Base-by-base conservation (phyloP, 1,284 basidiomycete genomes). In the Marasmius fiardii region DNA sequence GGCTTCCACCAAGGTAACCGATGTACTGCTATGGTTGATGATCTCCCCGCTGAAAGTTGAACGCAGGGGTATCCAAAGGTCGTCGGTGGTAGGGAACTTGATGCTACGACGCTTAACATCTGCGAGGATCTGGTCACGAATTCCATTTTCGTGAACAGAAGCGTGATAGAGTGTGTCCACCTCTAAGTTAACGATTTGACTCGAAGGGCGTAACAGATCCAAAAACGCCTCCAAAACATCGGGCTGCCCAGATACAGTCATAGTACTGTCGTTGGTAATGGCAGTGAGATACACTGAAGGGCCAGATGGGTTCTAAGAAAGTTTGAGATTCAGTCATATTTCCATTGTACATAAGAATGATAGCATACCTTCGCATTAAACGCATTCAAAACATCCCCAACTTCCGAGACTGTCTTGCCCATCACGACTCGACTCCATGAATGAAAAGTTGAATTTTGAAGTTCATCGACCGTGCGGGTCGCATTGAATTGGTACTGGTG, bases 181-280 rank as follows among this genome's bases (percentile, higher is more conserved):
- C 3, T 71, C 70, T 1, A 71, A 18, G 63, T 34, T 14, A 21
- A 47, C 35, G 51, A 47, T 35, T 61, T 5, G 69, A 58, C 10
- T 71, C 67, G 47, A 79, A 61, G 7, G 61, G 66, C 6, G 61
- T 58, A 14, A 72, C 66, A 64, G 24, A 7, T 49, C 28, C 33
- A 33, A 16, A 14, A 86, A 85, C 21, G 65, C 61, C 6, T 66
- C 61, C 16, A 87, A 68, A 43, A 74, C 57, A 54, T 80, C 74
- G 0, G 85, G 83, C 44, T 69, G 74, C 16, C 84, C 85, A 2
- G 85, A 86, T 50, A 86, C 68, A 2, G 85, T 83, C 52, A 83
- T 68, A 56, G 74, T 79, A 12, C 62, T 68, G 52, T 73, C 68
- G 57, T 76, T 73, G 44, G 79, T 72, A 53, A 83, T 68, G 3